Evolutionary conservation across 1,284 basidiomycete species (phyloP).

Genomic region (Pseudozyma thailandica): DNA sequence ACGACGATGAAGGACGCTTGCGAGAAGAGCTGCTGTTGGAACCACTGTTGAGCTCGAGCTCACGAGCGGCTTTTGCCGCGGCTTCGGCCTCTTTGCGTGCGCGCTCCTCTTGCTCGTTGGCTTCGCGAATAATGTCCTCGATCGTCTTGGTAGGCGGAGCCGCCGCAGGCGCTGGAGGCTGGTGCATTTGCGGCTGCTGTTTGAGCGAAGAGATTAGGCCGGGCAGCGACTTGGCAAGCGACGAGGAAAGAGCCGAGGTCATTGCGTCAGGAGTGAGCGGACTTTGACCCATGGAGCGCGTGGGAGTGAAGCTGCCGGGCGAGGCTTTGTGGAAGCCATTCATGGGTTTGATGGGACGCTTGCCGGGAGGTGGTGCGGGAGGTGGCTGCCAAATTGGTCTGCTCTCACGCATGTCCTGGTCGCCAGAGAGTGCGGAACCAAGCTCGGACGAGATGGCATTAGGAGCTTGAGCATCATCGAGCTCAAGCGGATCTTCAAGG

Average conservation of each 20-base stretch:
- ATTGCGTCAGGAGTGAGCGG: slow-evolving; percentile 36
- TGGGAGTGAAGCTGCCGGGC: slow-evolving; percentile 28
- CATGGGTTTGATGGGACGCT: slow-evolving; percentile 14
- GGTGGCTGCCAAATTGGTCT: slow-evolving; percentile 38
- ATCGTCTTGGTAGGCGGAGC: slow-evolving; percentile 49
- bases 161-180: slow-evolving; percentile 13
- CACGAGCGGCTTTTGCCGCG: slow-evolving; percentile 33
- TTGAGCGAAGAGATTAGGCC: slow-evolving; percentile 45
- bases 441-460: slow-evolving; percentile 54
- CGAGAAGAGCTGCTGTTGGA: slow-evolving; percentile 17
- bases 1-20: slow-evolving; percentile 37
- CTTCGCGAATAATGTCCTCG: slow-evolving; percentile 65
- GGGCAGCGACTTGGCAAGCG: slow-evolving; percentile 35
- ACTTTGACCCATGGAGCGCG: slow-evolving; percentile 26
- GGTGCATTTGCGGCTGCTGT: slow-evolving; percentile 25
- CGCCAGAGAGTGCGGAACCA: slow-evolving; percentile 26
- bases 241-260: slow-evolving; percentile 33
- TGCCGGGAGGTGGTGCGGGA: slow-evolving; percentile 20
- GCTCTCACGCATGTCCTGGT: slow-evolving; percentile 31
- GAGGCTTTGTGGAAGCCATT: slow-evolving; percentile 20
- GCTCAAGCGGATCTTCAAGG: slow-evolving; percentile 41
- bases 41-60: slow-evolving; percentile 26
- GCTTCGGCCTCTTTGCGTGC: slow-evolving; percentile 49
- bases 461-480: slow-evolving; percentile 54
- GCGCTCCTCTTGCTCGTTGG: slow-evolving; percentile 58